Evolutionary conservation across 2,329 filamentous ascomycete genomes (phyloP).

Genomic region (Penicillium sp.): DNA sequence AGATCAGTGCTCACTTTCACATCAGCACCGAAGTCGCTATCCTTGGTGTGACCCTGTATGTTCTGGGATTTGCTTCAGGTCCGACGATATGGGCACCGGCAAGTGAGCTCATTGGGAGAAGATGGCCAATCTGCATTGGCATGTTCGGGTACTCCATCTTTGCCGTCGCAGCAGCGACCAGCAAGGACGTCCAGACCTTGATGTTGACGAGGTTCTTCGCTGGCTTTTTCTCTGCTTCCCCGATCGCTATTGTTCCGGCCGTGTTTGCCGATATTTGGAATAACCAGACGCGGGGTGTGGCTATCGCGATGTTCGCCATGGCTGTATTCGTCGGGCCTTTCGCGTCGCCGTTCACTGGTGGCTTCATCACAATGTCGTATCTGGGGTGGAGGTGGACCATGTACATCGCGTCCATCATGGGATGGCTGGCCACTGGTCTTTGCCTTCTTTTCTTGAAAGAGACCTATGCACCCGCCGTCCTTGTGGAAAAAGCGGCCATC

Average conservation of each 20-base stretch:
- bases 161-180: slow-evolving; percentile 47
- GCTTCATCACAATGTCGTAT: slow-evolving; percentile 51
- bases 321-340: slow-evolving; percentile 53
- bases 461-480: slow-evolving; percentile 51
- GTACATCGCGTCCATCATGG: slow-evolving; percentile 56
- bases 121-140: slow-evolving; percentile 50
- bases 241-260: slow-evolving; percentile 47
- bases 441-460: slow-evolving; percentile 51
- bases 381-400: slow-evolving; percentile 56
- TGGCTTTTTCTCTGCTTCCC: slow-evolving; percentile 48
- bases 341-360: slow-evolving; percentile 52
- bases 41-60: slow-evolving; percentile 51
- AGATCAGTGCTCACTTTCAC: slow-evolving; percentile 53
- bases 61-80: slow-evolving; percentile 58
- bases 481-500: slow-evolving; percentile 45
- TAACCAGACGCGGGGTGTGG: slow-evolving; percentile 44
- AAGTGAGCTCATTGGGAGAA: slow-evolving; percentile 61
- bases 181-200: slow-evolving; percentile 43
- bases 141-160: slow-evolving; percentile 48
- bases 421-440: slow-evolving; percentile 46
- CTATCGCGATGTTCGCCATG: slow-evolving; percentile 53
- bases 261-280: slow-evolving; percentile 53
- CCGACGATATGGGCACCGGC: slow-evolving; percentile 64
- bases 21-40: slow-evolving; percentile 47
- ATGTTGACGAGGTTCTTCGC: slow-evolving; percentile 50